phyloP scores from a whole-genome alignment of 352 stramenopile genomes.

The Globisporangium paroecandrum region DNA sequence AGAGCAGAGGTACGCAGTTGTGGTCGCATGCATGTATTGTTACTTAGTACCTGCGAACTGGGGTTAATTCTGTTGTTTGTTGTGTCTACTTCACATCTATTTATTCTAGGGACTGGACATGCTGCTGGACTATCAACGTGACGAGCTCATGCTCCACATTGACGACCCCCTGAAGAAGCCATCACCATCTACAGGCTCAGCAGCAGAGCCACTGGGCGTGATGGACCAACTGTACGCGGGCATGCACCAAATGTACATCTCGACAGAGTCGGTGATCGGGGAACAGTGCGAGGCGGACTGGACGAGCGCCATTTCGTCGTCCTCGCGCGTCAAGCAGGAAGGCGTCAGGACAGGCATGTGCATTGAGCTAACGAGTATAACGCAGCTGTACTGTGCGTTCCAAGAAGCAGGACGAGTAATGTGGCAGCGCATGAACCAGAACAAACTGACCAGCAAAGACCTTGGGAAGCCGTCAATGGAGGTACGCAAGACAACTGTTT shows the following conservation, averaged over 20 bases:
- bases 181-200: neutral
- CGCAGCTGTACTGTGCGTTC: slow-evolving; percentile 2
- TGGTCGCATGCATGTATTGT: neutral
- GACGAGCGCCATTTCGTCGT: neutral
- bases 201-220: neutral
- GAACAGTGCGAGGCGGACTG: neutral
- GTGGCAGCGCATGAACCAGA: slow-evolving; percentile 9
- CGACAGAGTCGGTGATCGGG: neutral
- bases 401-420: slow-evolving; percentile 9
- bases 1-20: neutral
- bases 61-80: neutral
- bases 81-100: neutral
- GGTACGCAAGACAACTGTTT: neutral
- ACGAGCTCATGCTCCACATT: neutral
- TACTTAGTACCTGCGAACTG: neutral
- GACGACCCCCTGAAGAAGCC: neutral
- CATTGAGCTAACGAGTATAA: neutral
- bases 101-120: neutral
- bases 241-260: slow-evolving; percentile 8
- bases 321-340: neutral
- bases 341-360: neutral
- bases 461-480: neutral
- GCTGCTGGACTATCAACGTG: neutral
- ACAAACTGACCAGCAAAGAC: neutral
- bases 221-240: neutral